Conservation (phyloP, 2,329 filamentous ascomycete species). For the Dactylellina leptospora region DNA sequence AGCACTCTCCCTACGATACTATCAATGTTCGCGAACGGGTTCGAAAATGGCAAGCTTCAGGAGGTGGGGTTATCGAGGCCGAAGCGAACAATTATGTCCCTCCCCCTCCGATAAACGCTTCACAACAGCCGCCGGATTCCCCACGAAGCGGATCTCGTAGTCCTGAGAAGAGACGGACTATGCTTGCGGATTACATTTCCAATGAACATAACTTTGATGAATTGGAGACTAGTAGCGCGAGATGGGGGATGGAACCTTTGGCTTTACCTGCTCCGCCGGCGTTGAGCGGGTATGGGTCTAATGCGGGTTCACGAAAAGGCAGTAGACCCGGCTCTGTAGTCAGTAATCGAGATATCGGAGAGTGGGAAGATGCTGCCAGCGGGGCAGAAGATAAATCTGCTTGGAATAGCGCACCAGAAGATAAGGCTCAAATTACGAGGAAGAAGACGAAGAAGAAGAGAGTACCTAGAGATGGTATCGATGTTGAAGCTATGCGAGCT, state of each 20-base stretch:
- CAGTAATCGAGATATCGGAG: conserved; percentile 47
- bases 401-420: conserved; percentile 55
- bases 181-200: conserved; percentile 37
- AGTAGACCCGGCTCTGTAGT: conserved; percentile 40
- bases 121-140: not conserved
- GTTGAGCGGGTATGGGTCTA: conserved; percentile 48
- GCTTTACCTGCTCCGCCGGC: conserved; percentile 50
- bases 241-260: conserved; percentile 47
- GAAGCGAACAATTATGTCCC: conserved; percentile 37
- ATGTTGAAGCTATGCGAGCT: conserved; percentile 48
- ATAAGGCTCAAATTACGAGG: conserved; percentile 49
- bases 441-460: conserved; percentile 54
- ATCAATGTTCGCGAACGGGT: conserved; percentile 57
- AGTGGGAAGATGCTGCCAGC: conserved; percentile 52
- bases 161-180: conserved; percentile 50
- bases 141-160: conserved; percentile 19
- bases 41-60: conserved; percentile 56
- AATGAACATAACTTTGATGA: conserved; percentile 46
- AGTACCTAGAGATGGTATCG: conserved; percentile 55
- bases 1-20: conserved; percentile 56
- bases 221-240: conserved; percentile 37
- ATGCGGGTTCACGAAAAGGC: conserved; percentile 43
- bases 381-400: conserved; percentile 54
- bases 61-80: conserved; percentile 56
- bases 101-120: conserved; percentile 5